Base-by-base conservation (phyloP, 164 flowering plant species). In the Stephania japonica region DNA sequence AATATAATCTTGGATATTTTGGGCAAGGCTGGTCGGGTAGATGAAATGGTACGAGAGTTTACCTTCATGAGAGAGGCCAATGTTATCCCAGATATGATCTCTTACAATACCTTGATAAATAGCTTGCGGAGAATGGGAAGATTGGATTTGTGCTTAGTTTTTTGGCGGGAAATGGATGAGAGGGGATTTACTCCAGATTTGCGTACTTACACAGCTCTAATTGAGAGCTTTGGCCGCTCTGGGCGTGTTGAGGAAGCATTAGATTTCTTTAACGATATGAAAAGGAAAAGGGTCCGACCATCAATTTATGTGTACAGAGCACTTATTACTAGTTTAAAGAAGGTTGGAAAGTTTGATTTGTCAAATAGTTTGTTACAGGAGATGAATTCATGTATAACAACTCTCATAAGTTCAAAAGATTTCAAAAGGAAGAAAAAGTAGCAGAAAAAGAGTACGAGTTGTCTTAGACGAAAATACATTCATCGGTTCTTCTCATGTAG, bases 81-180 rank as follows among this genome's bases (percentile, higher is more conserved):
- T 41, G 68, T 86, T 59, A 63, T 26, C 70, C 94, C 97, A 25
- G 94, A 94, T 85, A 70, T 89, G 8, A 66, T 92, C 64, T 78
- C 97, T 3, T 94, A 88, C 67, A 92, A 91, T 74, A 91, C 97
- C n/a, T 68, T 91, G 71, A 69, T 94, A 42, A 91, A 88, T 79
- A 79, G 82, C 78, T 80, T 88, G 69, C 77, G 84, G 53, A 91
- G 86, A 75, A 77, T 82, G 68, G 93, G 98, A n/a, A 85, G 97
- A 74, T 75, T 88, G 65, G 89, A 87, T 77, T 69, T 86, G 76
- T 89, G 90, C 83, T 59, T 80, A 13, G 73, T 75, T 19, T 80
- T 79, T 63, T 63, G 82, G 24, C 83, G 65, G 76, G 94, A 92
- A 77, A 90, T 95, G 94, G 43, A 41, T 56, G 84, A 84, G 63